Base-by-base conservation (phyloP, 257 asterid species). In the Solanum tacnaense region DNA sequence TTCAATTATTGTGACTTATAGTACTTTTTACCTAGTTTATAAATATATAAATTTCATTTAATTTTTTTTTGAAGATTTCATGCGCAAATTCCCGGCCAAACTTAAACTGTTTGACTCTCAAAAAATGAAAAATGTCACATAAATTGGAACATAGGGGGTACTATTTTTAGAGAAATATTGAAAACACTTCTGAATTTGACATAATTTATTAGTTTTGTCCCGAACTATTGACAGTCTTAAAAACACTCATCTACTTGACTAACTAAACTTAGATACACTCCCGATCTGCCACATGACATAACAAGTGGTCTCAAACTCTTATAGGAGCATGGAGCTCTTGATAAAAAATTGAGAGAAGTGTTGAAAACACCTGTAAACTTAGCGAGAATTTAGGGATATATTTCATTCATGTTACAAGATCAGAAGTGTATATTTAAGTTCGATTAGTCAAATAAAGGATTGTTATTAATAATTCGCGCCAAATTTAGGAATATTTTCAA, bases 401-500 rank as follows among this genome's bases (percentile, higher is more conserved):
- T 18, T 56, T 56, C 10, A 56, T 6, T 56, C n/a, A 56, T 52
- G n/a, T 52, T 52, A 18, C 62, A 52, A 52, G 58, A 52, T 52
- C 2, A 18, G 0, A 7, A 20, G n/a, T 56, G n/a, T 56, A 56
- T 56, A 56, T 6, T 56, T 56, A 20, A 56, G n/a, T 56, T 56
- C 1, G 3, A 0, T 56, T 18, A 6, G n/a, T 56, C n/a, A 52
- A 52, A 0, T 52, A 52, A 52, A 52, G 0, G 1, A 52, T 1
- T 56, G 10, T 56, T 56, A 5, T 56, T 56, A 20, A 52, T 52
- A 52, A 18, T 52, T 52, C 4, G 1, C 0, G 62, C 23, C 9
- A n/a, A 52, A 52, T 52, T 2, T 16, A 16, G 4, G 3, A 52
- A 52, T 52, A 52, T 52, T 52, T 52, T 52, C 62, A 52, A 52